Evolutionary conservation across 163 green algal genomes (phyloP), one percentile per base, ranked within the genome.

Genomic region (Chlamydomonas reinhardtii): DNA sequence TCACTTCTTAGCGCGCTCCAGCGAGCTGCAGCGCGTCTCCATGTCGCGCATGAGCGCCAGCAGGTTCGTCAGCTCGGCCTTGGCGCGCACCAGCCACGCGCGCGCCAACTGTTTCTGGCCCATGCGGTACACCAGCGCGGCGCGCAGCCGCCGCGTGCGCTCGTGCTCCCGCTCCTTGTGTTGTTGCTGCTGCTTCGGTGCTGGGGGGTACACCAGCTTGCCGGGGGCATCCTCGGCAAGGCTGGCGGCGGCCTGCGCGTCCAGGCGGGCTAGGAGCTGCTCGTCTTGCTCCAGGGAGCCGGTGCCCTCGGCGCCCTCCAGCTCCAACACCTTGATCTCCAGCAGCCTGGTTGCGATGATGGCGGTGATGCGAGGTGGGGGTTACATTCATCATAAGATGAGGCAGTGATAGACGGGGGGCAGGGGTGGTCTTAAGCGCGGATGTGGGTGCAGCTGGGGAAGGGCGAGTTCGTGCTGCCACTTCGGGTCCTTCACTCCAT

Each of bases 81-180:
- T 86, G 17, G 83, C 89, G 0, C 90, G 37, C 59, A 87, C 72
- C 76, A 96, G 81, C 64, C 93, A 96, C 6, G 88, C 84, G 22
- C 94, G 83, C 6, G 89, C 91, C 65, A 96, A 70, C n/a, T 66
- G 88, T 89, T 97, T 97, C 76, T 97, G 94, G 0, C 88, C 91
- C 27, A 90, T 88, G 16, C 94, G 92, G 88, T 97, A 96, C 59
- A 93, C 71, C 31, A 96, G 19, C 16, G 87, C 91, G 15, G 75
- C 73, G 11, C 64, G 76, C 83, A 70, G 22, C 3, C 83, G 66
- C 29, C 72, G 32, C 43, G 79, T 31, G 78, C 82, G 43, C 83
- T 76, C 64, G 74, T 70, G 48, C 48, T 19, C 48, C 48, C 19
- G 59, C n/a, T 69, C 29, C 17, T 66, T 16, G 48, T 69, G 29